These are phyloP conservation scores for Ascomycota sp. DNA, from an alignment of 2,329 filamentous ascomycete species.

Conservation along the genomic window DNA sequence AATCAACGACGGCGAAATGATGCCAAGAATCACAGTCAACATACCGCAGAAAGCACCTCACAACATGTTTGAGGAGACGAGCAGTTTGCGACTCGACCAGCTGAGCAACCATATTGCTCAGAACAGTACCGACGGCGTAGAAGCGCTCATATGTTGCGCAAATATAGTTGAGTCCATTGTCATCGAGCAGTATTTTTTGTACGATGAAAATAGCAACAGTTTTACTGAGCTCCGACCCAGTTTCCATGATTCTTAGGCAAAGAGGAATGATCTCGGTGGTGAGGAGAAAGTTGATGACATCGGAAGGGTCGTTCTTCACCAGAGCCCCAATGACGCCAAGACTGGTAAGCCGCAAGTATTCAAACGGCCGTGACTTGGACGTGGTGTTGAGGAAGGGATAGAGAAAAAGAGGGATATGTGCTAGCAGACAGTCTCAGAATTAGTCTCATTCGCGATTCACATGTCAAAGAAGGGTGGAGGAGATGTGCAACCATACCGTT, in stretches of 20 bases:
- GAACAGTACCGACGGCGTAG: slow-evolving; percentile 87
- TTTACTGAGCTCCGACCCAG: slow-evolving; percentile 91
- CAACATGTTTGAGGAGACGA: slow-evolving; percentile 85
- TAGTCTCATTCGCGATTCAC: neutral
- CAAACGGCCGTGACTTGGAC: slow-evolving; percentile 90
- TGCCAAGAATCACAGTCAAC: slow-evolving; percentile 3
- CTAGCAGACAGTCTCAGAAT: slow-evolving; percentile 21
- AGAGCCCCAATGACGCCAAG: slow-evolving; percentile 89
- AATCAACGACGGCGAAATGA: neutral
- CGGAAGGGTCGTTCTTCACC: slow-evolving; percentile 95
- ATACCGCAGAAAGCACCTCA: slow-evolving; percentile 82
- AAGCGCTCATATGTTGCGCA: slow-evolving; percentile 97
- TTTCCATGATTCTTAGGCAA: slow-evolving; percentile 97
- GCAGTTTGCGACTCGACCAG: slow-evolving; percentile 95
- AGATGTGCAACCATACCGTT: slow-evolving; percentile 42
- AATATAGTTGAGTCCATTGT: slow-evolving; percentile 91
- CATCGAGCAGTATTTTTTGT: slow-evolving; percentile 92
- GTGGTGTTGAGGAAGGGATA: slow-evolving; percentile 98
- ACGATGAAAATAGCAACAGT: slow-evolving; percentile 99
- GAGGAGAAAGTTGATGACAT: slow-evolving; percentile 95
- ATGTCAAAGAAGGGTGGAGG: neutral
- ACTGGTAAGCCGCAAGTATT: slow-evolving; percentile 87
- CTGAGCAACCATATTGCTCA: slow-evolving; percentile 97
- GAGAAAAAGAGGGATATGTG: slow-evolving; percentile 89
- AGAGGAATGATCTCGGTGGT: slow-evolving; percentile 97